phyloP scores from a whole-genome alignment of 257 asterid genomes.

The Prunella vulgaris region DNA sequence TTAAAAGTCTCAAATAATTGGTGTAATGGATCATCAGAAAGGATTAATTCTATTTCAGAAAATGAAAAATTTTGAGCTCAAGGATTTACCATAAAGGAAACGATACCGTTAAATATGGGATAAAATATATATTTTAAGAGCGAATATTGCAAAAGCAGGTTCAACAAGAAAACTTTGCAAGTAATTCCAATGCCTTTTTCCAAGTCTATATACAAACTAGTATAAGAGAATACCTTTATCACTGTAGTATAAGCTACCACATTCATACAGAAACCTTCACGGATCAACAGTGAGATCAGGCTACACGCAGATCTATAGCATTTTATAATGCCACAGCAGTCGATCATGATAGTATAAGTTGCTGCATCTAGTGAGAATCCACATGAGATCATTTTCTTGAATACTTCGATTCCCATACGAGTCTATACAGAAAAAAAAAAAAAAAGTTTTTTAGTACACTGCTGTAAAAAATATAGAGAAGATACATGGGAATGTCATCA shows the following conservation, averaged over 20 bases:
- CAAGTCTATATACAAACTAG: not conserved
- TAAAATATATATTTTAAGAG: not conserved
- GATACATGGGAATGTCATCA: slow-evolving; percentile 20
- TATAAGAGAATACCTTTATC: slow-evolving; percentile 48
- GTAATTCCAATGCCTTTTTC: not conserved
- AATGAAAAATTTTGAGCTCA: not conserved
- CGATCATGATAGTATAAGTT: slow-evolving; percentile 65
- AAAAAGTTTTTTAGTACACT: slow-evolving; percentile 6
- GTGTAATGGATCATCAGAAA: not conserved
- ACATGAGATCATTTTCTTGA: slow-evolving; percentile 54
- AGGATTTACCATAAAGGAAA: not conserved
- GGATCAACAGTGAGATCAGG: slow-evolving; percentile 68
- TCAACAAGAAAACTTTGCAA: not conserved
- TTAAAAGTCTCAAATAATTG: not conserved
- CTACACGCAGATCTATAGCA: slow-evolving; percentile 68
- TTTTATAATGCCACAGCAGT: slow-evolving; percentile 51
- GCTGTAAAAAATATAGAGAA: slow-evolving; percentile 9
- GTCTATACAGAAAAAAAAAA: slow-evolving; percentile 33
- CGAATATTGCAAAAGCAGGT: not conserved
- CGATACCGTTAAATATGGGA: not conserved
- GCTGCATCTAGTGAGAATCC: slow-evolving; percentile 52
- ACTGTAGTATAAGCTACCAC: slow-evolving; percentile 52
- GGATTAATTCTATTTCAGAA: not conserved
- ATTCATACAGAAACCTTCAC: slow-evolving; percentile 48
- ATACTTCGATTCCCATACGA: slow-evolving; percentile 50